These are phyloP conservation scores for Phytophthora brassicae DNA, from an alignment of 352 stramenopile genomes.

Conservation along the genomic window DNA sequence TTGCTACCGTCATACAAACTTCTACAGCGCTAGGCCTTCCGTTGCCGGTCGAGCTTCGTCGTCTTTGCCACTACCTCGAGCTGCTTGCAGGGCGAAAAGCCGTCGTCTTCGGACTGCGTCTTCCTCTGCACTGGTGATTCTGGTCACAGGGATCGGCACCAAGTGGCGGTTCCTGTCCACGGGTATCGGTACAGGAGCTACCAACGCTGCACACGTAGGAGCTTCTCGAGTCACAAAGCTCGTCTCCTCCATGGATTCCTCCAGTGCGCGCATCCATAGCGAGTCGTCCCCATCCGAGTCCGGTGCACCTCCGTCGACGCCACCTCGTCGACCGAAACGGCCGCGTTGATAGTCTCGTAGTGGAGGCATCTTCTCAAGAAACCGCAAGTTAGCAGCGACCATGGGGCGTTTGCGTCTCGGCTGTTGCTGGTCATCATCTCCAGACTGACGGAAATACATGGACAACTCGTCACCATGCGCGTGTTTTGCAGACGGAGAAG, in stretches of 20 bases:
- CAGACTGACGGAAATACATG: slow-evolving; percentile 16
- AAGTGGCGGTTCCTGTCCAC: slow-evolving; percentile 18
- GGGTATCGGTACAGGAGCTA: slow-evolving; percentile 37
- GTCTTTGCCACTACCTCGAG: slow-evolving; percentile 41
- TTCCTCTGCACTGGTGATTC: slow-evolving; percentile 14
- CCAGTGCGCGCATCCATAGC: slow-evolving; percentile 60
- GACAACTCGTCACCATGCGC: slow-evolving; percentile 19
- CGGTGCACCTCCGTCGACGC: slow-evolving; percentile 55
- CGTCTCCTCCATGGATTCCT: slow-evolving; percentile 69
- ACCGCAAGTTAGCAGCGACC: slow-evolving; percentile 56
- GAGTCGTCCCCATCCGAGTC: slow-evolving; percentile 21
- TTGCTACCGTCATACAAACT: slow-evolving; percentile 15
- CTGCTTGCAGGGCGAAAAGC: slow-evolving; percentile 32
- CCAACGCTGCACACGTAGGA: slow-evolving; percentile 39
- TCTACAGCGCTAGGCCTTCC: slow-evolving; percentile 28
- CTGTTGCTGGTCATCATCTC: slow-evolving; percentile 21
- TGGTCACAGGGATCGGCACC: slow-evolving; percentile 20
- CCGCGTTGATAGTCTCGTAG: slow-evolving; percentile 63
- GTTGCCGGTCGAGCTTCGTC: slow-evolving; percentile 50
- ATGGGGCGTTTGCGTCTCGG: slow-evolving; percentile 58
- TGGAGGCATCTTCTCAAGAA: slow-evolving; percentile 69
- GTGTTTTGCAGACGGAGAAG: slow-evolving; percentile 22
- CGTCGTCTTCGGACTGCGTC: slow-evolving; percentile 22
- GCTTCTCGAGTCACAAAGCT: slow-evolving; percentile 63
- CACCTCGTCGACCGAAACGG: slow-evolving; percentile 57